Evolutionary conservation across 495 filamentous ascomycete species (phyloP).

Genomic region (Tuber microsphaerosporum): DNA sequence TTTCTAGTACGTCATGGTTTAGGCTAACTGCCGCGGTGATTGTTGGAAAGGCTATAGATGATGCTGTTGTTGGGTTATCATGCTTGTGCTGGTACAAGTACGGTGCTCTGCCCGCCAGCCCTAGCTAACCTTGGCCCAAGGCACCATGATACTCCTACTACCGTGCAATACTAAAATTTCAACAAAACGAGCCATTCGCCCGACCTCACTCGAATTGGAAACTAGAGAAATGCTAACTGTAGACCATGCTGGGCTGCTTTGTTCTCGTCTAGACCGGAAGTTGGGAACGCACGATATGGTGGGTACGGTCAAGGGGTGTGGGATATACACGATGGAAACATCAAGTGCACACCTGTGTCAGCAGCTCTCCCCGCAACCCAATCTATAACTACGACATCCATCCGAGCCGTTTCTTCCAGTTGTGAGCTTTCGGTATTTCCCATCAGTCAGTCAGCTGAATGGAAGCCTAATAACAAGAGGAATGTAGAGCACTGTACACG

Average conservation of each 20-base stretch:
- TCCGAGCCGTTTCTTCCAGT: neutral
- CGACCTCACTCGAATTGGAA: neutral
- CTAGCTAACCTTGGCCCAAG: neutral
- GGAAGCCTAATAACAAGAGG: neutral
- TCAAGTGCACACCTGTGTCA: neutral
- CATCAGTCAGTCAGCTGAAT: neutral
- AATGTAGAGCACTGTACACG: neutral
- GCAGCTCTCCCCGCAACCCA: neutral
- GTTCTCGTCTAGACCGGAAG: neutral
- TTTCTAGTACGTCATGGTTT: neutral
- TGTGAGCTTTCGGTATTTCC: neutral
- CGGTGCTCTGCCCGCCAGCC: neutral
- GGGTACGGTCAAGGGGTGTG: neutral
- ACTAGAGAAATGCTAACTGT: neutral
- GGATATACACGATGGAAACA: neutral
- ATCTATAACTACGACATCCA: neutral
- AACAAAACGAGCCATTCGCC: neutral
- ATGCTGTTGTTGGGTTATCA: neutral
- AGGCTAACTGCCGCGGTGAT: neutral
- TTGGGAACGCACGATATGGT: neutral
- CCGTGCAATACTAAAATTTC: neutral
- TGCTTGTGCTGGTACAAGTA: neutral
- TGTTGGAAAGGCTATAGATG: neutral
- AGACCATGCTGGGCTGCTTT: neutral
- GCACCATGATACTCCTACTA: neutral